Percentiles rank a stretch among this genome's conserved stretches.
Evolutionary conservation across 495 filamentous ascomycete genomes (phyloP).

Genomic region (Lophium mytilinum): DNA sequence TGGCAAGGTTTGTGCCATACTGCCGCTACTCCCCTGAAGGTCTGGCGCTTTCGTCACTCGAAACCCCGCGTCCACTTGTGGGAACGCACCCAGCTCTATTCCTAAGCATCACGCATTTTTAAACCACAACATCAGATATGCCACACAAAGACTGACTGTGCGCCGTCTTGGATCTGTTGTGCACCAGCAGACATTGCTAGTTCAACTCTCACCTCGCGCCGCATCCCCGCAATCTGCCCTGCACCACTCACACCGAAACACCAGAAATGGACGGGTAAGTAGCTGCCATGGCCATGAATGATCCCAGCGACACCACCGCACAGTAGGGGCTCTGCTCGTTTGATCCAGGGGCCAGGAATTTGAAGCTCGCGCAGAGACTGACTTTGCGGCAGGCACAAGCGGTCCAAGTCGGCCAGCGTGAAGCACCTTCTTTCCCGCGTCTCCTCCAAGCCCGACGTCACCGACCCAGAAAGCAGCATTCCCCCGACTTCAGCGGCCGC

Average conservation of each 20-base stretch:
- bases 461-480: constrained; percentile 10
- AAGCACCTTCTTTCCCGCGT: constrained; percentile 31
- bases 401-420: constrained; percentile 29
- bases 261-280: constrained; percentile 6
- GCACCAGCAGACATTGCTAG: too few species aligned
- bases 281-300: not conserved
- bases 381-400: constrained; percentile 27
- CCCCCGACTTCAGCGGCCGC: constrained; percentile 2
- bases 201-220: too few species aligned
- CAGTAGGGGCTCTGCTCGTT: constrained; percentile 1
- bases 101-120: too few species aligned
- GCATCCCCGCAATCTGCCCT: too few species aligned
- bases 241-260: not conserved
- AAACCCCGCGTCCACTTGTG: too few species aligned
- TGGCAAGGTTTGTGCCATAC: too few species aligned
- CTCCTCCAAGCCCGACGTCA: constrained; percentile 31
- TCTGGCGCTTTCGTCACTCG: too few species aligned
- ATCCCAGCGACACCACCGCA: not conserved
- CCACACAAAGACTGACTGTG: too few species aligned
- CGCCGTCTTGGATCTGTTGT: too few species aligned
- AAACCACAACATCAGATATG: too few species aligned
- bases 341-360: not conserved
- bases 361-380: not conserved
- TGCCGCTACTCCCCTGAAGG: too few species aligned
- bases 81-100: too few species aligned